Percentiles rank a stretch among this genome's conserved stretches.
These are phyloP conservation scores for Tylopilus cervinicoccineus DNA, from an alignment of 768 basidiomycete species.

Conservation along the genomic window DNA sequence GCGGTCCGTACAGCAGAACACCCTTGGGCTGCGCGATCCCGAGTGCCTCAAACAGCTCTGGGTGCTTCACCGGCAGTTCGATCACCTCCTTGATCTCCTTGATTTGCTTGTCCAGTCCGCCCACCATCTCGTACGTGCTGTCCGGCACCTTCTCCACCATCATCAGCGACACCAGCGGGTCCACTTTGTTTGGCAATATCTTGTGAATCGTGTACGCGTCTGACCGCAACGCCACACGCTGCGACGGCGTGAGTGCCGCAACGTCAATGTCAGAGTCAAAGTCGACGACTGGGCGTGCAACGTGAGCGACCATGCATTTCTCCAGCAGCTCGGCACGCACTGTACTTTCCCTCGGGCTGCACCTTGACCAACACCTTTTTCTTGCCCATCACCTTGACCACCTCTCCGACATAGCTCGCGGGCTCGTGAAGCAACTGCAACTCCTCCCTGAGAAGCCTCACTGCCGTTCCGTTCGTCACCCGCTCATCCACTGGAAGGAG, in stretches of 20 bases:
- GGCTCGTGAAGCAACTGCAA: slow-evolving; percentile 91
- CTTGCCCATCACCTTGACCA: slow-evolving; percentile 99
- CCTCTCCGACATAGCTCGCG: slow-evolving; percentile 95
- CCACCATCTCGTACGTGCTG: slow-evolving; percentile 99
- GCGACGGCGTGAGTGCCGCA: slow-evolving; percentile 70
- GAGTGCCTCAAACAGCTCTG: slow-evolving; percentile 92
- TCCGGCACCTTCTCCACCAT: slow-evolving; percentile 99
- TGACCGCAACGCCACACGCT: slow-evolving; percentile 93
- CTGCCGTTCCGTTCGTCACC: slow-evolving; percentile 36
- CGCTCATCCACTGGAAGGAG: background rate
- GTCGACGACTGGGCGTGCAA: slow-evolving; percentile 70
- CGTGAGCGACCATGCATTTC: background rate
- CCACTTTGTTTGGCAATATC: slow-evolving; percentile 95
- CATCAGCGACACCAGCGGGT: slow-evolving; percentile 97
- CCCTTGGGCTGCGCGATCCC: slow-evolving; percentile 98
- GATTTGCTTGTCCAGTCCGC: slow-evolving; percentile 95
- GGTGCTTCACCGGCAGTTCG: slow-evolving; percentile 95
- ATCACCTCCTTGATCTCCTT: slow-evolving; percentile 99
- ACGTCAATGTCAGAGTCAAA: slow-evolving; percentile 86
- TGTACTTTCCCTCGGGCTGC: slow-evolving; percentile 98
- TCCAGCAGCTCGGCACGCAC: slow-evolving; percentile 43
- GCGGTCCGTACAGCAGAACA: slow-evolving; percentile 92
- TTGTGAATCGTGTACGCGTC: slow-evolving; percentile 97
- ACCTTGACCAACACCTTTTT: slow-evolving; percentile 98
- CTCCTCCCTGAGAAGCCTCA: slow-evolving; percentile 87